Evolutionary conservation across 345 rosid genomes (phyloP), one percentile per base, ranked within the genome.

Genomic region (Eutrema yunnanense): DNA sequence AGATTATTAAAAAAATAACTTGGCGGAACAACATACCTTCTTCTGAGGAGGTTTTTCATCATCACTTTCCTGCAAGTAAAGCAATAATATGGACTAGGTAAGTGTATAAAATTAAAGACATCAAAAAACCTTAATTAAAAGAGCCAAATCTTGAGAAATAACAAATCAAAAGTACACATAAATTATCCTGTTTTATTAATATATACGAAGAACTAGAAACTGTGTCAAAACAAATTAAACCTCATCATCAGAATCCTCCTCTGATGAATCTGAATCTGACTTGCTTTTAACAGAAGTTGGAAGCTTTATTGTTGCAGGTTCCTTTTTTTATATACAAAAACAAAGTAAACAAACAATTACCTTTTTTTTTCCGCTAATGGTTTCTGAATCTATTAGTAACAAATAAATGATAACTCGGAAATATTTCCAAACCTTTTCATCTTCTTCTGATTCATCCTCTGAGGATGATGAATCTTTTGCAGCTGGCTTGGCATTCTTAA

Each of bases 391-490:
- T 2, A 37, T 2, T 19, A 37, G 36, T 61, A 11, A 6, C 65
- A 27, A 40, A 26, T 49, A 22, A 30, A 54, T 12, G 19, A 12
- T 13, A 2, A 13, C 5, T 6, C 1, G 6, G 3, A 13, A 37
- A 2, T 22, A 14, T 5, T 37, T 58, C n/a, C 62, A 37, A 30
- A 62, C 67, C 67, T 22, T 53, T 19, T 62, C 65, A 19, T 73
- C 71, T 8, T 73, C 71, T 8, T 69, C 73, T 2, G 73, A 66
- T 30, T 50, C 60, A 14, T 61, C 69, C 12, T 49, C 79, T 1
- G 78, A 73, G 47, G 70, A 63, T 13, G 71, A 73, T 11, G 70
- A 63, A 43, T 72, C 78, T 58, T 79, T 79, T 49, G 66, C 73
- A 73, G 73, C 62, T 29, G 46, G 72, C 61, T 57, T 52, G 47